These are phyloP conservation scores for Aspergillus sojae DNA, from an alignment of 2,329 filamentous ascomycete genomes.

Conservation along the genomic window DNA sequence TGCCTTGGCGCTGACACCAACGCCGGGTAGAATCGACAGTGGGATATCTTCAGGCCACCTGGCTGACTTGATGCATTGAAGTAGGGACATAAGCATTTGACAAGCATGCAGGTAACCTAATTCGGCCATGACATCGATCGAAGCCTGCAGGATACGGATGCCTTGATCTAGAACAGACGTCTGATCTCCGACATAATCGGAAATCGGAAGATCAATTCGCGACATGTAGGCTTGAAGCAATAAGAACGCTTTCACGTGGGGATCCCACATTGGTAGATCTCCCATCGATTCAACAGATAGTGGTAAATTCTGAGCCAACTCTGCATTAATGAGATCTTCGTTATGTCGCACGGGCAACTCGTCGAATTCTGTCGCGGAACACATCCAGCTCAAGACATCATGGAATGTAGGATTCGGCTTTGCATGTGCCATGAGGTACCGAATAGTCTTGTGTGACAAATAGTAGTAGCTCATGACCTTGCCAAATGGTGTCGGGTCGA, in stretches of 20 bases:
- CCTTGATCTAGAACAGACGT: slow-evolving; percentile 87
- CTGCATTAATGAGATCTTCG: slow-evolving; percentile 93
- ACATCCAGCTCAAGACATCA: slow-evolving; percentile 90
- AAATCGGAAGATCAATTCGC: slow-evolving; percentile 87
- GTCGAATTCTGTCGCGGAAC: slow-evolving; percentile 89
- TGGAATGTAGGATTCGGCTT: slow-evolving; percentile 75
- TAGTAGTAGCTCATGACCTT: slow-evolving; percentile 99
- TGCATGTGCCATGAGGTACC: slow-evolving; percentile 75
- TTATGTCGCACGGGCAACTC: slow-evolving; percentile 97
- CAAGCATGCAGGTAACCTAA: slow-evolving; percentile 79
- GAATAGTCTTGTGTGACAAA: slow-evolving; percentile 90
- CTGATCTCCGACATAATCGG: slow-evolving; percentile 96
- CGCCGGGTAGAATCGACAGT: slow-evolving; percentile 75
- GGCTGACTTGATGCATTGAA: slow-evolving; percentile 91
- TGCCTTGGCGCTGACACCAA: slow-evolving; percentile 44
- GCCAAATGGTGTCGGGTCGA: slow-evolving; percentile 86
- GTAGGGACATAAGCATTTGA: slow-evolving; percentile 76
- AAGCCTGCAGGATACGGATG: slow-evolving; percentile 94
- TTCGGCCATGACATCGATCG: slow-evolving; percentile 90
- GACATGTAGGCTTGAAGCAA: slow-evolving; percentile 94
- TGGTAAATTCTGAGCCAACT: slow-evolving; percentile 80
- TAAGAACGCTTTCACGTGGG: slow-evolving; percentile 94
- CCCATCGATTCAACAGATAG: slow-evolving; percentile 65
- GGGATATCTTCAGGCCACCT: slow-evolving; percentile 85
- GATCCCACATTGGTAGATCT: slow-evolving; percentile 90